Base-by-base conservation (phyloP, 345 rosid species). In the Corchorus capsularis region DNA sequence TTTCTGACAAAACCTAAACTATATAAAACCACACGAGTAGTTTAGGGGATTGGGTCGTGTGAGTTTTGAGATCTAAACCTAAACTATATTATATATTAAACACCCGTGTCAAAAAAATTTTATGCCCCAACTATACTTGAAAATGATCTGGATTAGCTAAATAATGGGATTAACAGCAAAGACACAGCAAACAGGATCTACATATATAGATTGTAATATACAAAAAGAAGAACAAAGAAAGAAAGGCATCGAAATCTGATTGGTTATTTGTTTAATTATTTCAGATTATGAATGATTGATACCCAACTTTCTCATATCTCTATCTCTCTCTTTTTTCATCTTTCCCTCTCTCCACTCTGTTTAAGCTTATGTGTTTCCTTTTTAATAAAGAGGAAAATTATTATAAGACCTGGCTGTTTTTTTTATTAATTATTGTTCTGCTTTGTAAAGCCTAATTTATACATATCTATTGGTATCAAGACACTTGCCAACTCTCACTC, bases 1-100 rank as follows among this genome's bases (percentile, higher is more conserved):
- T 73, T 27, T 17, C 39, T 15, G 6, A 47, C 67, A 75, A 27
- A 32, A 75, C 56, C 62, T 54, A 20, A 66, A 69, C 54, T 71
- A 47, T 72, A 27, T 27, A 27, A 39, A 22, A n/a, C 70, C 70
- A 45, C 79, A 75, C 73, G 69, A 63, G 63, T 63, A 57, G 4
- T 17, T 5, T n/a, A 2, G 16, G 57, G 35, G 72, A 16, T 4
- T 53, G 66, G 35, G 64, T 16, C 53, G 64, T 57, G 46, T 17
- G 37, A 67, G 65, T 13, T 8, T 3, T 53, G 19, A 13, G 19
- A 65, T 43, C 64, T 46, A 56, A 27, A 20, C 67, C 43, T 17
- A 10, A 27, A 27, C 1, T 27, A 27, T 27, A 27, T 27, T 27
- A 27, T 27, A 27, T 27, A 27, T 27, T 27, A 27, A 27, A 43